These are phyloP conservation scores for Lipomyces spencermartinsiae DNA, from an alignment of 805 yeast species.

Conservation along the genomic window DNA sequence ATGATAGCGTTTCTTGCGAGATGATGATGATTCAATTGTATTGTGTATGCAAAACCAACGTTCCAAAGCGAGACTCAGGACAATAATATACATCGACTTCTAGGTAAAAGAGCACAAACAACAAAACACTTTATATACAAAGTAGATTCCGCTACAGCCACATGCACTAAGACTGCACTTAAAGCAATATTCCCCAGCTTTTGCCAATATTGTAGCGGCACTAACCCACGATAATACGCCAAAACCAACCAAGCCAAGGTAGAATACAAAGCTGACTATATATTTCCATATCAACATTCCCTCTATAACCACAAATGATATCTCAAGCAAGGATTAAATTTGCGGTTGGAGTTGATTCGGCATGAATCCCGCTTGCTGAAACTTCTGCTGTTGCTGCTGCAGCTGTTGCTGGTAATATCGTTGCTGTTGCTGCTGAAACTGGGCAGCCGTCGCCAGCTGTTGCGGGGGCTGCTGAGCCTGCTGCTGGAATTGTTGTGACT, in stretches of 20 bases:
- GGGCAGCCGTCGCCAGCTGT: constrained; percentile 13
- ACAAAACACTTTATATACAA: background rate
- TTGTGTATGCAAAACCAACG: background rate
- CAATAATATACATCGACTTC: background rate
- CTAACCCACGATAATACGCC: constrained; percentile 3
- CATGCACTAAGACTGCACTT: background rate
- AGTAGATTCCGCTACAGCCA: background rate
- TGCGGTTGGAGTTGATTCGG: constrained; percentile 18
- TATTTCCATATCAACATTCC: background rate
- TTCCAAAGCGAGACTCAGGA: background rate
- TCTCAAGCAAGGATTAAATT: background rate
- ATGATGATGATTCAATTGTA: background rate
- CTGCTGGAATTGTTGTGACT: constrained; percentile 18
- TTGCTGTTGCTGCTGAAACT: constrained; percentile 22
- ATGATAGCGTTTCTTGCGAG: background rate
- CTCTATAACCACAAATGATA: background rate
- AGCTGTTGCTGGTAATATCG: constrained; percentile 25
- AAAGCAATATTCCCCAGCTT: background rate
- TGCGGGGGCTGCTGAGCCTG: constrained; percentile 18
- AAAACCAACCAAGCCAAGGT: constrained; percentile 1
- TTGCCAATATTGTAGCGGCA: background rate
- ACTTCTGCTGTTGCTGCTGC: constrained; percentile 24
- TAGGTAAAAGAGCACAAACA: background rate
- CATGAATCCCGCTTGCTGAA: constrained; percentile 15
- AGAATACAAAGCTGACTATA: background rate